Evolutionary conservation across 345 rosid species (phyloP).

Genomic region (Brassica napus): DNA sequence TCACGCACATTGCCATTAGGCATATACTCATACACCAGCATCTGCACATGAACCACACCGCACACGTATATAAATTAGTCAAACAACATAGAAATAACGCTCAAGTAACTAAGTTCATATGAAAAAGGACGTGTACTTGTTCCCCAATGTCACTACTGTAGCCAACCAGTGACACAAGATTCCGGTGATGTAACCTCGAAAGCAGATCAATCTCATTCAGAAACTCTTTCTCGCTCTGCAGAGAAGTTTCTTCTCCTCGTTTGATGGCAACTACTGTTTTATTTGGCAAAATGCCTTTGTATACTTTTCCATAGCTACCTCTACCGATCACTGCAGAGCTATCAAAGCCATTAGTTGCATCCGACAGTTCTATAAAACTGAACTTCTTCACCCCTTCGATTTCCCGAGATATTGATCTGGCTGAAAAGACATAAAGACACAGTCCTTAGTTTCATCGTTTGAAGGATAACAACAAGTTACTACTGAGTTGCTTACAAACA

Average conservation of each 20-base stretch:
- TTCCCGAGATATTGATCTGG: constrained; percentile 23
- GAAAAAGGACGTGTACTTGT: constrained; percentile 51
- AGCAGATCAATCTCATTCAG: constrained; percentile 74
- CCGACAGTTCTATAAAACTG: constrained; percentile 63
- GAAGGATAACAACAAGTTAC: no score
- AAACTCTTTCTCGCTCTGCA: constrained; percentile 84
- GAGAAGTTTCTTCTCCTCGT: constrained; percentile 78
- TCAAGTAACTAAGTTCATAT: constrained; percentile 18
- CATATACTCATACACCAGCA: constrained; percentile 87
- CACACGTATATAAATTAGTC: neutral
- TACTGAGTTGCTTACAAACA: constrained; percentile 52
- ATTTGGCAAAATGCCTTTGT: constrained; percentile 64
- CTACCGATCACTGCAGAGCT: constrained; percentile 66
- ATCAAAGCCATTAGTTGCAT: constrained; percentile 69
- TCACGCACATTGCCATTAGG: constrained; percentile 80
- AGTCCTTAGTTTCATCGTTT: constrained; percentile 19
- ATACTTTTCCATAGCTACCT: constrained; percentile 89
- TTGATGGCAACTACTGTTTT: constrained; percentile 68
- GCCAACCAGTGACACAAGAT: constrained; percentile 78
- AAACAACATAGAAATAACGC: neutral
- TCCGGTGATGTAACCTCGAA: constrained; percentile 83
- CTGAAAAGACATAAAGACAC: constrained; percentile 49
- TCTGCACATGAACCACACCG: constrained; percentile 48
- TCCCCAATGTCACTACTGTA: constrained; percentile 81
- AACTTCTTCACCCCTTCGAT: constrained; percentile 63